Evolutionary conservation across 345 rosid species (phyloP).

Genomic region (Gynandropsis gynandra): DNA sequence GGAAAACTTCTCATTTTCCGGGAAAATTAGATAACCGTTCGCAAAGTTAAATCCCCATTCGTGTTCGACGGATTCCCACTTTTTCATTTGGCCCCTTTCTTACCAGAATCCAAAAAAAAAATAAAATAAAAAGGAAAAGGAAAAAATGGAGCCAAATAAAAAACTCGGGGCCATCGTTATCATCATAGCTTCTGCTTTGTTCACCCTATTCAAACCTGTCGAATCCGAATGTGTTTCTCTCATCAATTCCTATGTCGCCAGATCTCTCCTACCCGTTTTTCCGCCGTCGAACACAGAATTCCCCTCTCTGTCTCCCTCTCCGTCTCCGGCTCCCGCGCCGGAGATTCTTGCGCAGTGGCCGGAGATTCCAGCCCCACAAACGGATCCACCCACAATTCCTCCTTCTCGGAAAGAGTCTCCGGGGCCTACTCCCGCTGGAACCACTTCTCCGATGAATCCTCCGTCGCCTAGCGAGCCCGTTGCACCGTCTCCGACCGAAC

Average conservation of each 20-base stretch:
- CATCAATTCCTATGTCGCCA: conserved; percentile 4
- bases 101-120: no score
- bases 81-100: neutral
- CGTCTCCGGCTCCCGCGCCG: no score
- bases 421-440: no score
- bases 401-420: no score
- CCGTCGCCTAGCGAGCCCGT: neutral
- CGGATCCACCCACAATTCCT: no score
- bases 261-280: conserved; percentile 8
- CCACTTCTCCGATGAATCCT: neutral
- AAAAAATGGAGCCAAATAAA: conserved; percentile 16
- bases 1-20: conserved; percentile 18
- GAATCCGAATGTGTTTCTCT: conserved; percentile 15
- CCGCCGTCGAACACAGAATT: conserved; percentile 12
- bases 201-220: conserved; percentile 18
- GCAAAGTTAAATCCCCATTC: conserved; percentile 16
- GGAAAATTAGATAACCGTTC: neutral
- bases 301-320: conserved; percentile 3
- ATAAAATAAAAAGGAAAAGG: neutral
- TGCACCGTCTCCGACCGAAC: neutral
- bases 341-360: no score
- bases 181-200: conserved; percentile 22
- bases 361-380: no score
- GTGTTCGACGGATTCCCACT: conserved; percentile 12
- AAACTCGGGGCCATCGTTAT: conserved; percentile 13